Evolutionary conservation across 352 stramenopile species (phyloP), one percentile per base, ranked within the genome.

Genomic region (Pythium dissotocum): DNA sequence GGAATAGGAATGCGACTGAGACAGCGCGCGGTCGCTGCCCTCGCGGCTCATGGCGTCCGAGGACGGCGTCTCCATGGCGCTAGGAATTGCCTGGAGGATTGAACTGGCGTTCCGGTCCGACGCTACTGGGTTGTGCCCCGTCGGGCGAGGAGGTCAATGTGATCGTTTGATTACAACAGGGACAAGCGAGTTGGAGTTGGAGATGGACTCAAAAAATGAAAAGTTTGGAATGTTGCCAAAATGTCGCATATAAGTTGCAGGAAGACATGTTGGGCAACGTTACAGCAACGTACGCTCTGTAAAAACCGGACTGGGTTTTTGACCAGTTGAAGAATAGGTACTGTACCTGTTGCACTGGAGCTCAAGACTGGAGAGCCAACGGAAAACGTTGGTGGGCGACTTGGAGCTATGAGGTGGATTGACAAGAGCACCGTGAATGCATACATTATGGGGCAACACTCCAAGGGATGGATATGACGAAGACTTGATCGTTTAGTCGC

Each of bases 1-100:
- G 8, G 48, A 35, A 6, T 35, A 6, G 8, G 44, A 52, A 16
- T 52, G 44, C 44, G 44, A 52, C 1, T 44, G 13, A 6, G 24
- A 32, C 26, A 56, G 49, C 49, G 24, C 21, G 12, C 49, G 49
- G 21, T 56, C 49, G 26, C 49, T 56, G 49, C 49, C 49, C 49
- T 56, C 49, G 49, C 49, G 49, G 28, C 49, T 56, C 49, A 56
- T 36, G 26, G 49, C 49, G 26, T 56, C 49, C 13, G 49, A 32
- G 2, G 49, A 26, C 2, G 49, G 28, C 49, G 49, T 56, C 26
- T 56, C 49, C 49, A 56, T 56, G 49, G 24, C 26, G 44, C 10
- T 9, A 28, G 14, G 44, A 16, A n/a, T 30, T 7, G 5, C 46
- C 12, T 30, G 18, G 10, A 3, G 21, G 16, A 16, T 10, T 21